These are phyloP conservation scores for Lathyrus sativus DNA, from an alignment of 306 rosid genomes.

Conservation along the genomic window DNA sequence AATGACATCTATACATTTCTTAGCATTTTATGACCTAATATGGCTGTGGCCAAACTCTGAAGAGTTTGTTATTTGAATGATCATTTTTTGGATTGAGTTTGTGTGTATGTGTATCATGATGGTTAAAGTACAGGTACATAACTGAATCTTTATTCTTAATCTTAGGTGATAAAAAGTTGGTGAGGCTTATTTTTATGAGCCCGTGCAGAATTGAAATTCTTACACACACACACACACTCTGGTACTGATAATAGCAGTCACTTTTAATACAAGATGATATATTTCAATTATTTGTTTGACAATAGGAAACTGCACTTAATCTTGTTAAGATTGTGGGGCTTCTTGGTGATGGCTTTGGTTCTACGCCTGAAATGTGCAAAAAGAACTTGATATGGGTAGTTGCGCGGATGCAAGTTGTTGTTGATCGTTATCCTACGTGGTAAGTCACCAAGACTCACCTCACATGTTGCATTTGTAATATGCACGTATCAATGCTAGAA, in stretches of 20 bases:
- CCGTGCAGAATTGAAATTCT: conserved; percentile 10
- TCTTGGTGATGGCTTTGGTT: conserved; percentile 95
- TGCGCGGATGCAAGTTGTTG: conserved; percentile 89
- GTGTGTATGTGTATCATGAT: neutral
- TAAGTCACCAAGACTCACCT: conserved; percentile 43
- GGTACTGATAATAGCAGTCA: conserved; percentile 7
- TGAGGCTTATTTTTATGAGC: conserved; percentile 17
- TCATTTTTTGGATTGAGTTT: neutral
- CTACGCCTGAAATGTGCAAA: conserved; percentile 94
- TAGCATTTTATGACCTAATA: conserved; percentile 16
- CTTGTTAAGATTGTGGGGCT: conserved; percentile 93
- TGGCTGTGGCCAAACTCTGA: neutral
- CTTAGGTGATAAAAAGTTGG: conserved; percentile 8
- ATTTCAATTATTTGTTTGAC: conserved; percentile 35
- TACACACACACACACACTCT: too few species aligned
- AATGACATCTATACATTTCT: conserved; percentile 24
- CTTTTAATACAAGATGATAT: conserved; percentile 9
- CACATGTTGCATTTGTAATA: neutral
- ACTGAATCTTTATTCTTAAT: neutral
- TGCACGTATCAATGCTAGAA: neutral
- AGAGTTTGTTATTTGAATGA: conserved; percentile 12
- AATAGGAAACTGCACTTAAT: conserved; percentile 97
- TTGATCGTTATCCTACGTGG: conserved; percentile 98
- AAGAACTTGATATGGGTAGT: conserved; percentile 99
- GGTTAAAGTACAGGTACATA: conserved; percentile 60